Evolutionary conservation across 495 filamentous ascomycete genomes (phyloP).

Genomic region (Neurospora sp.): DNA sequence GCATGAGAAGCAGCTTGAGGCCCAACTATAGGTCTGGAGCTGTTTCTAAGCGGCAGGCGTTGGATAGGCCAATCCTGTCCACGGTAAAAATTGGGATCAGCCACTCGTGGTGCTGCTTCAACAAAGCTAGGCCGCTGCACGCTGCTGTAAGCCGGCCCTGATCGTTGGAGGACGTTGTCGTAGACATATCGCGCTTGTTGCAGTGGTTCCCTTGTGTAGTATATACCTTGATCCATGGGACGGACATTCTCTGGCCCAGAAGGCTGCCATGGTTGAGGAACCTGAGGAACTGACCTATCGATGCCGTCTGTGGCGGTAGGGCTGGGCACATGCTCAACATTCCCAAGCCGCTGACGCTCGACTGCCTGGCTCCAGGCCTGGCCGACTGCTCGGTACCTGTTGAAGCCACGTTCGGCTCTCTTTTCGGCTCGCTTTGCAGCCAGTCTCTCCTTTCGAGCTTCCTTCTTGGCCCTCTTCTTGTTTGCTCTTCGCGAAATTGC

Average conservation of each 20-base stretch:
- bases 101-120: neutral
- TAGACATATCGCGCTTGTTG: neutral
- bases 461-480: conserved; percentile 14
- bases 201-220: neutral
- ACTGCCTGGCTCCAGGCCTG: conserved; percentile 24
- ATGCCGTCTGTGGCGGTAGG: neutral
- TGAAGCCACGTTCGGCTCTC: conserved; percentile 26
- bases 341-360: conserved; percentile 15
- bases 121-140: neutral
- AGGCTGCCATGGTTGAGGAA: conserved; percentile 1
- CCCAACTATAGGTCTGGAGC: conserved; percentile 15
- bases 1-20: neutral
- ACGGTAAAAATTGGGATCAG: neutral
- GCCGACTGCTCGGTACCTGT: conserved; percentile 28
- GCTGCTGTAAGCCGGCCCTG: neutral
- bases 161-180: neutral
- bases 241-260: neutral
- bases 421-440: conserved; percentile 8
- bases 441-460: conserved; percentile 9
- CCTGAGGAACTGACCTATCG: conserved; percentile 3
- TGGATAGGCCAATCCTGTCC: neutral
- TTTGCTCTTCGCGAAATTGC: neutral
- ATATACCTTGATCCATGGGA: neutral
- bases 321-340: neutral
- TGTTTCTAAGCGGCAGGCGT: neutral